These are phyloP conservation scores for Ocimum tenuiflorum DNA, from an alignment of 257 asterid species.

Conservation along the genomic window DNA sequence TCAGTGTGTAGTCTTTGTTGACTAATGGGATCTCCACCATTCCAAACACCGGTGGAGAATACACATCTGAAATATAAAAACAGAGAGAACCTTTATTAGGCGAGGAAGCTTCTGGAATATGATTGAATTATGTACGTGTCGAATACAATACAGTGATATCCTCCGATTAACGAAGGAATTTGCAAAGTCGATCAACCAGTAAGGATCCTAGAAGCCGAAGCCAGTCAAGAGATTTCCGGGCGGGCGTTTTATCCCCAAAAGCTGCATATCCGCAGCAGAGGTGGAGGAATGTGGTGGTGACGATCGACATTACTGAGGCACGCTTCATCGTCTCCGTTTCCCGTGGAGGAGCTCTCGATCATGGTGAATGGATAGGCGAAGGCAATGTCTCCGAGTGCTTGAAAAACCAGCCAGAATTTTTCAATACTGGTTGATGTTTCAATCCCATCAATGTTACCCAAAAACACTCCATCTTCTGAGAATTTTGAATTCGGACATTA, in stretches of 20 bases:
- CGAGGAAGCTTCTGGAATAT: too few relatives aligned
- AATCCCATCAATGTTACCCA: slow-evolving; percentile 52
- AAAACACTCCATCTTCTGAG: slow-evolving; percentile 53
- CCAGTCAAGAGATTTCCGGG: slow-evolving; percentile 75
- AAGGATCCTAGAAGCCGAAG: slow-evolving; percentile 68
- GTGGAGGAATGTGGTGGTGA: slow-evolving; percentile 45
- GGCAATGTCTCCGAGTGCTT: slow-evolving; percentile 75
- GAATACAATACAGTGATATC: slow-evolving; percentile 29
- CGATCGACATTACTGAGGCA: slow-evolving; percentile 39
- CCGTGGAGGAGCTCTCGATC: slow-evolving; percentile 52
- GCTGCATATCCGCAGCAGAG: slow-evolving; percentile 70
- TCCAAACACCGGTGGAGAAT: slow-evolving; percentile 50
- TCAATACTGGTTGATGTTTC: slow-evolving; percentile 33
- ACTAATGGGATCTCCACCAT: slow-evolving; percentile 29
- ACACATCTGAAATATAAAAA: too few relatives aligned
- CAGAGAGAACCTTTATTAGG: too few relatives aligned
- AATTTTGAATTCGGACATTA: not conserved
- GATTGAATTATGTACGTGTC: too few relatives aligned
- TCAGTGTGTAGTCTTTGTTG: slow-evolving; percentile 1
- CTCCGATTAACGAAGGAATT: slow-evolving; percentile 63
- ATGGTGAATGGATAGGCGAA: slow-evolving; percentile 63
- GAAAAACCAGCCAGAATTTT: slow-evolving; percentile 52
- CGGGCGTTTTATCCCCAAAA: slow-evolving; percentile 50
- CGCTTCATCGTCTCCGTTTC: slow-evolving; percentile 60
- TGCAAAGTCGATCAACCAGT: slow-evolving; percentile 64